Evolutionary conservation across 768 basidiomycete species (phyloP), one percentile per base, ranked within the genome.

Genomic region (Mycena rosella): DNA sequence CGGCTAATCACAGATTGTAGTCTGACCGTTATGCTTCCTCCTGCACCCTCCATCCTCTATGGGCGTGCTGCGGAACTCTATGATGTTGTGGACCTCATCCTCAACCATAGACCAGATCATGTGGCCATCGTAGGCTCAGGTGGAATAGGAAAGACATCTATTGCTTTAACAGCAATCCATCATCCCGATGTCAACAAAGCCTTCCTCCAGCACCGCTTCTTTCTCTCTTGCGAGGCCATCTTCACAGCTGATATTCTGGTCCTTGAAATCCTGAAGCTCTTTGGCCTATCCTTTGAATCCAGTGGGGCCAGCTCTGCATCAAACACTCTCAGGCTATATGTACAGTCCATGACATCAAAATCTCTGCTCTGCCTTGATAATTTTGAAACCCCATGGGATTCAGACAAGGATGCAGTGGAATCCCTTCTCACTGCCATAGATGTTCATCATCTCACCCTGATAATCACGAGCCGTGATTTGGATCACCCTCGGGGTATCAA

Each of bases 151-250:
- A n/a, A n/a, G n/a, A n/a, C n/a, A n/a, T n/a, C n/a, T n/a, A n/a
- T n/a, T n/a, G n/a, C n/a, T n/a, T n/a, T n/a, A n/a, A n/a, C n/a
- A n/a, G n/a, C n/a, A n/a, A n/a, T n/a, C n/a, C n/a, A n/a, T n/a
- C n/a, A n/a, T n/a, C n/a, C n/a, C n/a, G n/a, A n/a, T n/a, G n/a
- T 11, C 30, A 4, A 32, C 49, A 17, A 60, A 60, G 15, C n/a
- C n/a, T 79, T 74, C 34, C 67, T 55, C 10, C 51, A 62, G 14
- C 58, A 67, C 30, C 74, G 76, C 20, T 62, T 74, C 7, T 79
- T 78, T 55, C 34, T 79, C 3, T 71, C 78, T 7, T 81, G 80
- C 51, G 80, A 79, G 62, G 73, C 72, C 18, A 73, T n/a, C n/a
- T n/a, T n/a, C n/a, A n/a, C n/a, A n/a, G n/a, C n/a, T n/a, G n/a